phyloP scores from a whole-genome alignment of 371 early-diverging fungal genomes.

The Circinella umbellata region DNA sequence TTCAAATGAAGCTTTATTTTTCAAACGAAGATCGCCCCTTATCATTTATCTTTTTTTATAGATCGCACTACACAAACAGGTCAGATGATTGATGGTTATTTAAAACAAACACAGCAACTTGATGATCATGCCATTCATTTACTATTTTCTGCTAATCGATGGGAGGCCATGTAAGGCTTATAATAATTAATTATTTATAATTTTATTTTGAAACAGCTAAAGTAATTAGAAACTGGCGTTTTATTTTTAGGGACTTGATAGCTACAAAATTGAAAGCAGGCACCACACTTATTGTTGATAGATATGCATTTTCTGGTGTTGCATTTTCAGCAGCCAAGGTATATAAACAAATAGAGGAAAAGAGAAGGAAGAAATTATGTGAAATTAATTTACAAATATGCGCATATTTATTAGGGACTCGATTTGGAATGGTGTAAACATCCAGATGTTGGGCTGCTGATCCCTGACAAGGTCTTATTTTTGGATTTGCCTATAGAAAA shows the following conservation, averaged over 20 bases:
- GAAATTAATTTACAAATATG: too few species aligned
- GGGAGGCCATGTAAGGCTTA: constrained; percentile 62
- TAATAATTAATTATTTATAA: too few species aligned
- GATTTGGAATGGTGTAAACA: constrained; percentile 89
- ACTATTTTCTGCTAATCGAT: constrained; percentile 95
- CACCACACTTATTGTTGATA: constrained; percentile 88
- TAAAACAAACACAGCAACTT: constrained; percentile 71
- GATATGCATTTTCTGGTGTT: constrained; percentile 98
- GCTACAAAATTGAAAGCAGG: constrained; percentile 63
- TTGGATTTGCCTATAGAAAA: constrained; percentile 85
- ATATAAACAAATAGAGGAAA: background rate
- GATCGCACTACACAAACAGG: constrained; percentile 95
- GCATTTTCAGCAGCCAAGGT: constrained; percentile 94
- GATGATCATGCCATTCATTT: constrained; percentile 92
- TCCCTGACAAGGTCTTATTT: constrained; percentile 91
- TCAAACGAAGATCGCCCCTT: background rate
- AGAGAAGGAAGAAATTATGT: too few species aligned
- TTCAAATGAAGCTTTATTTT: background rate
- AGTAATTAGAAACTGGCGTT: too few species aligned
- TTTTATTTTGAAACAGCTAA: too few species aligned
- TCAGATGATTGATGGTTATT: constrained; percentile 88
- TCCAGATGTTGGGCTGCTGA: constrained; percentile 87
- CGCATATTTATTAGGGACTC: constrained; percentile 60
- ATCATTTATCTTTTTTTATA: constrained; percentile 12
- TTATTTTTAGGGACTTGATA: constrained; percentile 55